A percentile compares a stretch with the other conserved stretches of the same genome.
Evolutionary conservation across 345 rosid species (phyloP).

Genomic region (Brassica carinata): DNA sequence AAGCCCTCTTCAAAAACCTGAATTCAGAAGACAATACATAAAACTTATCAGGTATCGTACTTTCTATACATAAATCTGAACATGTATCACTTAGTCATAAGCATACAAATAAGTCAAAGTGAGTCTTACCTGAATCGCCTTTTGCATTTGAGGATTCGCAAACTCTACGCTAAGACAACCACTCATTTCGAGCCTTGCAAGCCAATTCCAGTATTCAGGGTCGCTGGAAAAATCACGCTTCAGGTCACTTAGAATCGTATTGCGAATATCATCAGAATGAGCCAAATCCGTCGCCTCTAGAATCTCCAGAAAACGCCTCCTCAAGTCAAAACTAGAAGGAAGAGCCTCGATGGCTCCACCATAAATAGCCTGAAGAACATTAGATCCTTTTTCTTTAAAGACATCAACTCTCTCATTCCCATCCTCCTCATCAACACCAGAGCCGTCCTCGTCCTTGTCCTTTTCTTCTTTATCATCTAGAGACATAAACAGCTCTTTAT

Average conservation of each 20-base stretch:
- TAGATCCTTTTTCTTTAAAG: slow-evolving; percentile 67
- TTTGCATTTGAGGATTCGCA: slow-evolving; percentile 45
- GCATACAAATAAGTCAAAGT: slow-evolving; percentile 2
- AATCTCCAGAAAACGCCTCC: slow-evolving; percentile 74
- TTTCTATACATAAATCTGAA: neutral
- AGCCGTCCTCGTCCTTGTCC: slow-evolving; percentile 25
- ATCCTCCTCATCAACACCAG: slow-evolving; percentile 46
- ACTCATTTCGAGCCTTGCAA: slow-evolving; percentile 67
- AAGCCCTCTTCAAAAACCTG: slow-evolving; percentile 83
- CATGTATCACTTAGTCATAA: too few relatives aligned
- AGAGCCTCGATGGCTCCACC: slow-evolving; percentile 67
- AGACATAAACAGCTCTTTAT: slow-evolving; percentile 67
- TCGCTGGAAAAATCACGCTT: slow-evolving; percentile 69
- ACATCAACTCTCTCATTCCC: slow-evolving; percentile 50
- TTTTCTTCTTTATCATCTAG: slow-evolving; percentile 51
- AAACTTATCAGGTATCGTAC: slow-evolving; percentile 8
- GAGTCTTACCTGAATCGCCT: slow-evolving; percentile 65
- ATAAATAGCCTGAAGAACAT: slow-evolving; percentile 64
- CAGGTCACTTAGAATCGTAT: slow-evolving; percentile 70
- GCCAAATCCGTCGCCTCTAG: slow-evolving; percentile 70
- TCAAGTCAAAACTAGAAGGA: slow-evolving; percentile 71
- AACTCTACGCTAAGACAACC: slow-evolving; percentile 35
- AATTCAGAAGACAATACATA: slow-evolving; percentile 3
- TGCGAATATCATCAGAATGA: slow-evolving; percentile 59
- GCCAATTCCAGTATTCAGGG: slow-evolving; percentile 90